Conservation (phyloP, 768 basidiomycete species). For the Rhodotorula taiwanensis region DNA sequence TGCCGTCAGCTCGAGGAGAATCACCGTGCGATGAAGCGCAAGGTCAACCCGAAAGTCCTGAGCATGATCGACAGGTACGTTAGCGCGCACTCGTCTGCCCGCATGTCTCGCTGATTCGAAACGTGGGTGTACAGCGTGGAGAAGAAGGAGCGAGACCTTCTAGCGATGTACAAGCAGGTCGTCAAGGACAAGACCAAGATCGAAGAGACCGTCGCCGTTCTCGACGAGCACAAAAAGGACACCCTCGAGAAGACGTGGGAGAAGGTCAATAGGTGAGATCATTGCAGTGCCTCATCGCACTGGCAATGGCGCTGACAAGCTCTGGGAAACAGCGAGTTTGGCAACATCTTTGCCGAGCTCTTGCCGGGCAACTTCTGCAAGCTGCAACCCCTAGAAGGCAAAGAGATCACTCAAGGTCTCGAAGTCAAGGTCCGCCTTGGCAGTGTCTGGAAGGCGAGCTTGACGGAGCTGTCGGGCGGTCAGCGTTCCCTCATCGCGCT, state of each 20-base stretch:
- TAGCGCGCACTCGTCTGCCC: background rate
- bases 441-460: slow-evolving; percentile 91
- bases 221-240: slow-evolving; percentile 89
- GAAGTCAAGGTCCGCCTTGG: slow-evolving; percentile 96
- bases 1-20: slow-evolving; percentile 66
- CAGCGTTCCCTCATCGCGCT: slow-evolving; percentile 98
- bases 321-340: slow-evolving; percentile 88
- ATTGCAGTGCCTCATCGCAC: too few relatives aligned
- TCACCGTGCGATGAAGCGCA: slow-evolving; percentile 85
- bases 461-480: slow-evolving; percentile 94
- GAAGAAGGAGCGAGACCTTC: slow-evolving; percentile 78
- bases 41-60: slow-evolving; percentile 89
- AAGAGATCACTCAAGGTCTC: slow-evolving; percentile 87
- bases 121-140: slow-evolving; percentile 61
- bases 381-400: slow-evolving; percentile 83
- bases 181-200: slow-evolving; percentile 91
- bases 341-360: slow-evolving; percentile 88
- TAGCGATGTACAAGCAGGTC: slow-evolving; percentile 80
- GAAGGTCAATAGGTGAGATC: slow-evolving; percentile 91
- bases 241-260: slow-evolving; percentile 92
- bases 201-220: slow-evolving; percentile 81
- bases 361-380: slow-evolving; percentile 95
- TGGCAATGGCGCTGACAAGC: too few relatives aligned
- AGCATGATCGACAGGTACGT: slow-evolving; percentile 85
- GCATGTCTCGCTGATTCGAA: background rate